These are phyloP conservation scores for Hydnum rufescens DNA, from an alignment of 768 basidiomycete genomes.

Conservation along the genomic window DNA sequence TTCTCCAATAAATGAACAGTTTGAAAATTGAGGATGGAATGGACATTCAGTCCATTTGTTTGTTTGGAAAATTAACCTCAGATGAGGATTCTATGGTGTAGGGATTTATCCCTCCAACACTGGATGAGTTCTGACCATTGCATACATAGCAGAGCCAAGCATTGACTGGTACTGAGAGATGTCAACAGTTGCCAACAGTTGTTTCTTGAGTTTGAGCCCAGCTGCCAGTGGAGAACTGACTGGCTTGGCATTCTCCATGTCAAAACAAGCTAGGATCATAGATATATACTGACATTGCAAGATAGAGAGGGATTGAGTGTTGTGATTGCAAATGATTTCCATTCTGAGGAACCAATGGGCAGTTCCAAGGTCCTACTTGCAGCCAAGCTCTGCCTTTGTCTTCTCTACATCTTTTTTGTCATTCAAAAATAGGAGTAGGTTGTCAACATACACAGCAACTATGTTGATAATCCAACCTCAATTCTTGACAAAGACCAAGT, in stretches of 20 bases:
- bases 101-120: too few relatives aligned
- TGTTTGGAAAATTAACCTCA: too few relatives aligned
- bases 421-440: background rate
- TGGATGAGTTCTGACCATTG: background rate
- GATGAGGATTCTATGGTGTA: too few relatives aligned
- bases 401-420: conserved; percentile 3
- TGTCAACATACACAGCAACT: conserved; percentile 8
- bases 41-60: too few relatives aligned
- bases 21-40: too few relatives aligned
- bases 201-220: background rate
- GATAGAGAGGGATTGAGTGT: conserved; percentile 5
- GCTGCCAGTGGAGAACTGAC: conserved; percentile 11
- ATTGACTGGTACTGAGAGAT: conserved; percentile 12
- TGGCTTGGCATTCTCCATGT: conserved; percentile 6
- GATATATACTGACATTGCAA: too few relatives aligned
- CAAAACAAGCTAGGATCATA: too few relatives aligned
- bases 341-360: conserved; percentile 24
- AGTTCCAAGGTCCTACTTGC: too few relatives aligned
- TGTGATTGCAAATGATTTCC: conserved; percentile 15
- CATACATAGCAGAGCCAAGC: background rate
- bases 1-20: too few relatives aligned
- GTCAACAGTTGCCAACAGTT: too few relatives aligned
- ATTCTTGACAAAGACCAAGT: conserved; percentile 15
- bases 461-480: conserved; percentile 16
- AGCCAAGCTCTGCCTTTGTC: too few relatives aligned